A percentile compares a stretch with the other conserved stretches of the same genome.
Conservation (phyloP, 2,329 filamentous ascomycete species). For the Arthrobotrys musiformis region DNA sequence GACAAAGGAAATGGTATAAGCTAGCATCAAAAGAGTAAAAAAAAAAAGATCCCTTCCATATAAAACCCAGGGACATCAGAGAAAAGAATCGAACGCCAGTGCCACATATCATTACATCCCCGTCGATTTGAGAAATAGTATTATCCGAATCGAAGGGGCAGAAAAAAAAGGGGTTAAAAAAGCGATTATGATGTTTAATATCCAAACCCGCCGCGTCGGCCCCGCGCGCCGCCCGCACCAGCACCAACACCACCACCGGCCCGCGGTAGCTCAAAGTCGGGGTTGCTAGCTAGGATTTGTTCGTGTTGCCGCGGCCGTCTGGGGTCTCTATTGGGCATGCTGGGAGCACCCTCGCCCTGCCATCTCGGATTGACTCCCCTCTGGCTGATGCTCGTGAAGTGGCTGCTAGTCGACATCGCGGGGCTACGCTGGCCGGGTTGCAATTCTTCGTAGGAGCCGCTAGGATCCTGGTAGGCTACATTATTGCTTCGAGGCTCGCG, state of each 20-base stretch:
- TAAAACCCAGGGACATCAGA: constrained; percentile 23
- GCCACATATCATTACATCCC: constrained; percentile 48
- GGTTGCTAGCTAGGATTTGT: constrained; percentile 68
- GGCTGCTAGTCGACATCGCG: constrained; percentile 79
- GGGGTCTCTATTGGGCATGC: constrained; percentile 48
- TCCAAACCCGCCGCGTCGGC: constrained; percentile 57
- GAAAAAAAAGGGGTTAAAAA: not conserved
- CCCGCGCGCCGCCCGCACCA: constrained; percentile 53
- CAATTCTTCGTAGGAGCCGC: constrained; percentile 72
- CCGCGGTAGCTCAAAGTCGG: constrained; percentile 81
- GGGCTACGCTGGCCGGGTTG: constrained; percentile 75
- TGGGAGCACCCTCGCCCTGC: constrained; percentile 64
- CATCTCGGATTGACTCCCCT: constrained; percentile 88
- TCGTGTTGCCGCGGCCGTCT: constrained; percentile 57
- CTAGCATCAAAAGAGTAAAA: not conserved
- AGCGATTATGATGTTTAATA: constrained; percentile 47
- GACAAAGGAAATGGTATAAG: constrained; percentile 10
- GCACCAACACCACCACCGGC: constrained; percentile 56
- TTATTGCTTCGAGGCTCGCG: constrained; percentile 46
- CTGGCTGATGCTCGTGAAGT: constrained; percentile 91
- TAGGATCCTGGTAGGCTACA: constrained; percentile 60
- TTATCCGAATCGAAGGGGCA: constrained; percentile 5
- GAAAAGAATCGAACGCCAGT: constrained; percentile 31
- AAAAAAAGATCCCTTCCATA: constrained; percentile 1
- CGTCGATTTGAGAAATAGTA: constrained; percentile 38